Conservation (phyloP, 495 filamentous ascomycete genomes). For the Xylaria castorea region DNA sequence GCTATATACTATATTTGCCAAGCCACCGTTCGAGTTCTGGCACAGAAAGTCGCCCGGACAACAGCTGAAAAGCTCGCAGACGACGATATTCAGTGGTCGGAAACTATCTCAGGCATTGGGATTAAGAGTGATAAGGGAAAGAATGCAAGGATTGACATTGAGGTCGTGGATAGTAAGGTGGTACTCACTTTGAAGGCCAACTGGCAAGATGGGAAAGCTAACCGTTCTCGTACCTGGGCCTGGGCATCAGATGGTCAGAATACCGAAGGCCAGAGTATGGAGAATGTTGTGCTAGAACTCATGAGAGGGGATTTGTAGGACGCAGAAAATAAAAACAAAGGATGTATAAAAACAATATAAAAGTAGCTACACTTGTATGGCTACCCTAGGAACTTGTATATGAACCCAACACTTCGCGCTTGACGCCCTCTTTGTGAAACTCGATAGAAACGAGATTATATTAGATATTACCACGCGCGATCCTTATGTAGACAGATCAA, state of each 20-base stretch:
- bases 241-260: slow-evolving; percentile 16
- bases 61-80: slow-evolving; percentile 22
- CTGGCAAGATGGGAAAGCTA: background rate
- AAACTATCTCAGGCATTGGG: slow-evolving; percentile 28
- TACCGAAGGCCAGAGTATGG: background rate
- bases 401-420: background rate
- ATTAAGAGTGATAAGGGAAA: slow-evolving; percentile 26
- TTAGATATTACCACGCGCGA: background rate
- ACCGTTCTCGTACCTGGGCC: slow-evolving; percentile 9
- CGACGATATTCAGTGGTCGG: slow-evolving; percentile 31
- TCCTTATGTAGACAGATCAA: background rate
- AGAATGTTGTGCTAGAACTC: slow-evolving; percentile 13
- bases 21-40: slow-evolving; percentile 32
- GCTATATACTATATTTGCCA: slow-evolving; percentile 39
- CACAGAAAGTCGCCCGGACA: slow-evolving; percentile 26
- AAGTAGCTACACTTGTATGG: background rate
- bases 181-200: slow-evolving; percentile 31
- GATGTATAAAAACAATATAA: background rate
- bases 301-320: slow-evolving; percentile 21
- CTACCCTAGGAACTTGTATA: background rate
- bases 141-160: slow-evolving; percentile 27
- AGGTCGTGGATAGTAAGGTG: slow-evolving; percentile 23
- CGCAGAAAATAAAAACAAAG: background rate
- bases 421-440: background rate
- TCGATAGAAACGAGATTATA: background rate